Conservation (phyloP, 2,329 filamentous ascomycete genomes). For the Aspergillus candidus region DNA sequence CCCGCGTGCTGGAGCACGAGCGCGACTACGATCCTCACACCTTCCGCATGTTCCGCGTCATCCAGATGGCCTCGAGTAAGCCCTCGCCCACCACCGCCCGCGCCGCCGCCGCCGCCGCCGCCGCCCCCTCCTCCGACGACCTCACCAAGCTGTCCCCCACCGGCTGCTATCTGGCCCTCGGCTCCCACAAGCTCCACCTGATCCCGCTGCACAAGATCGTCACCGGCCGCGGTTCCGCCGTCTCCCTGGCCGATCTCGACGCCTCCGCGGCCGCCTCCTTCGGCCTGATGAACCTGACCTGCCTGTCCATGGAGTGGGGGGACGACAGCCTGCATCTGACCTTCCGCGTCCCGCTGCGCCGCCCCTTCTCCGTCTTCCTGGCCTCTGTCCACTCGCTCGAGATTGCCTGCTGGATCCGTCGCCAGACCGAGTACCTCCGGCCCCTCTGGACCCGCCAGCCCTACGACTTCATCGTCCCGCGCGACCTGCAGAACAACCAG, state of each 20-base stretch:
- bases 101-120: conserved; percentile 52
- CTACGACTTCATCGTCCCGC: conserved; percentile 57
- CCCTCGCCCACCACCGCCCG: conserved; percentile 41
- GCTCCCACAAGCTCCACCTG: conserved; percentile 63
- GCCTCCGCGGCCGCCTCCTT: conserved; percentile 50
- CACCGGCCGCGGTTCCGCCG: conserved; percentile 48
- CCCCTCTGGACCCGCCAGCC: conserved; percentile 61
- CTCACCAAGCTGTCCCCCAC: conserved; percentile 58
- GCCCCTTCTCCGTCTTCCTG: conserved; percentile 52
- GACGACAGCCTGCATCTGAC: conserved; percentile 63
- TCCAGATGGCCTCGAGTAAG: conserved; percentile 57
- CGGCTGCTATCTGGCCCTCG: conserved; percentile 63
- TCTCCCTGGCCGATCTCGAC: conserved; percentile 47
- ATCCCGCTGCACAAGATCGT: conserved; percentile 56
- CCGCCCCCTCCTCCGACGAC: conserved; percentile 58
- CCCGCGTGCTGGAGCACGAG: conserved; percentile 57
- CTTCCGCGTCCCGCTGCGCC: conserved; percentile 55
- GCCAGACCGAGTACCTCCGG: conserved; percentile 57
- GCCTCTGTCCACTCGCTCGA: conserved; percentile 60
- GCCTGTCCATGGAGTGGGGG: conserved; percentile 52
- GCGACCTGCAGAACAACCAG: conserved; percentile 47
- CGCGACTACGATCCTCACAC: conserved; percentile 62
- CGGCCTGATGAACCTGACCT: conserved; percentile 58
- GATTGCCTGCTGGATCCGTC: conserved; percentile 57
- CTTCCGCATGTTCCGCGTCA: conserved; percentile 64